Evolutionary conservation across 2,329 filamentous ascomycete species (phyloP).

Genomic region (Apiospora saccharicola): DNA sequence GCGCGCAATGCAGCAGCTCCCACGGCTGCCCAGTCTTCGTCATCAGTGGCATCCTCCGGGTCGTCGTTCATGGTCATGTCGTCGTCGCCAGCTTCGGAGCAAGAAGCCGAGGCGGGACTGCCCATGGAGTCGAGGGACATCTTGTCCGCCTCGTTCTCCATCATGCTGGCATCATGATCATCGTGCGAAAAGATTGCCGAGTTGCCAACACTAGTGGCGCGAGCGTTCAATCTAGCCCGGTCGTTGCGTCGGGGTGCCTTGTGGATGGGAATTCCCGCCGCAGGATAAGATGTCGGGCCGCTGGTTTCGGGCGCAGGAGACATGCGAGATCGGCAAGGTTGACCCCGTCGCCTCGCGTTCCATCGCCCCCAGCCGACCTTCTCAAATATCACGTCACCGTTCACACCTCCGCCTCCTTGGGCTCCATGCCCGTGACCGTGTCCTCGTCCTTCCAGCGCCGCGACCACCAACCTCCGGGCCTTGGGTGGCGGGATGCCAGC

Average conservation of each 20-base stretch:
- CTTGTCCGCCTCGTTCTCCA: slow-evolving; percentile 88
- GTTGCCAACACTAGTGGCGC: slow-evolving; percentile 69
- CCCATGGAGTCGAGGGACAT: slow-evolving; percentile 85
- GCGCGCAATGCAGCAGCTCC: slow-evolving; percentile 84
- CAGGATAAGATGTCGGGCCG: slow-evolving; percentile 51
- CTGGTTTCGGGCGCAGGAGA: slow-evolving; percentile 52
- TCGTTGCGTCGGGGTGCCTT: slow-evolving; percentile 53
- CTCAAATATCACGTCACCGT: slow-evolving; percentile 83
- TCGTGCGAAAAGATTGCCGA: slow-evolving; percentile 81
- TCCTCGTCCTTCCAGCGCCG: slow-evolving; percentile 82
- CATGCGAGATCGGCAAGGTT: slow-evolving; percentile 57
- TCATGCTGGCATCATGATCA: slow-evolving; percentile 70
- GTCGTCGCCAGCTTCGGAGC: slow-evolving; percentile 75
- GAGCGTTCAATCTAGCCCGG: slow-evolving; percentile 57
- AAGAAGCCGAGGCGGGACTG: slow-evolving; percentile 73
- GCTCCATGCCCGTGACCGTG: slow-evolving; percentile 55
- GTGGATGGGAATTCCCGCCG: slow-evolving; percentile 63
- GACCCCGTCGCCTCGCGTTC: slow-evolving; percentile 81
- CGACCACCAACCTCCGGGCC: slow-evolving; percentile 90
- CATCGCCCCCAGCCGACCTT: slow-evolving; percentile 98
- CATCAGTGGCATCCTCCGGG: slow-evolving; percentile 86
- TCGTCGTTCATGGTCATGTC: slow-evolving; percentile 74
- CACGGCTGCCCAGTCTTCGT: slow-evolving; percentile 94
- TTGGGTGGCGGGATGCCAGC: slow-evolving; percentile 88
- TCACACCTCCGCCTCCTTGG: slow-evolving; percentile 61